Base-by-base conservation (phyloP, 1,284 basidiomycete species). In the Fomes fomentarius region DNA sequence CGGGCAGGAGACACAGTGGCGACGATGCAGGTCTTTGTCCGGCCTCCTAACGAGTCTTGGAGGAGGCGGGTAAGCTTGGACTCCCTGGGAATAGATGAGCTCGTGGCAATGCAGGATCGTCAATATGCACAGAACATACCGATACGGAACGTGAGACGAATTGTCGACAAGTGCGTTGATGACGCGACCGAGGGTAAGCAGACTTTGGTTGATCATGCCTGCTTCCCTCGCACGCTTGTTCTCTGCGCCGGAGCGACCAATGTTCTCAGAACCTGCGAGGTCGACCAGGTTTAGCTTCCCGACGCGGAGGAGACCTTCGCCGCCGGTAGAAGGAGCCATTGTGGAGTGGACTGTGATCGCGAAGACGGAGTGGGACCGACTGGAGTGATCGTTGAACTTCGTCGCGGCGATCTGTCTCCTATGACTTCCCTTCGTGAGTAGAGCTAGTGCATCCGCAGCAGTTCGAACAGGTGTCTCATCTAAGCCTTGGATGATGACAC, bases 201-300 rank as follows among this genome's bases (percentile, higher is more conserved):
- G 78, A 69, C 94, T 97, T 74, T 98, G 94, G 69, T 99, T 99
- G 73, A 99, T 99, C 91, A 97, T 97, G 8, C 97, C 97, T 1
- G 97, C 97, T 69, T 99, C 97, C 62, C 94, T 81, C 2, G 96
- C 97, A 52, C 96, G 81, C 70, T 94, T 94, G 69, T 98, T 93
- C 71, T 96, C 94, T 1, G 97, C 97, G 7, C 97, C 97, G 0
- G 93, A 95, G 15, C 96, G 82, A 9, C 95, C 96, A 63, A 99
- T 96, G 66, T 98, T 98, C 73, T 99, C 97, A 4, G 94, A 96
- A 6, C 97, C 97, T 34, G 97, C 97, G 55, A 99, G 77, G 69
- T 99, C 96, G 52, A 99, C 97, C 17, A 99, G 84, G 72, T 99
- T 98, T 51, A 99, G 82, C 71, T 99, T 99, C 37, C 97, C 96